Conservation (phyloP, 129 eudicot genomes). For the Pulicaria dysenterica region DNA sequence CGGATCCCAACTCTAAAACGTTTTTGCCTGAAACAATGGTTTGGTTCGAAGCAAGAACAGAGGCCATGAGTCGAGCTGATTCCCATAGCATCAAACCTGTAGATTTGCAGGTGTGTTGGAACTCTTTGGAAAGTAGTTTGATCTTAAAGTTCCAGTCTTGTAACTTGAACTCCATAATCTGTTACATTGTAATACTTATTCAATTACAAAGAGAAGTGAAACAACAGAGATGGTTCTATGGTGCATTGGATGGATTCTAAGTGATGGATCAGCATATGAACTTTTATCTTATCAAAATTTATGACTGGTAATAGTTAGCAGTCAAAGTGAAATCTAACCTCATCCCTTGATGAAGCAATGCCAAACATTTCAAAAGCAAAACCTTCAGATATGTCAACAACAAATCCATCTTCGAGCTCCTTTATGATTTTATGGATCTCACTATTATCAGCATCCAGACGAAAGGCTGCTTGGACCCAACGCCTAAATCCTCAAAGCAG, state of each 20-base stretch:
- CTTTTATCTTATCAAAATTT: neutral
- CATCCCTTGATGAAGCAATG: constrained; percentile 57
- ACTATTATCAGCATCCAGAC: constrained; percentile 22
- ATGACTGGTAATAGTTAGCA: neutral
- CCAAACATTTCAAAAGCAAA: constrained; percentile 86
- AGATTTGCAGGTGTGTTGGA: constrained; percentile 92
- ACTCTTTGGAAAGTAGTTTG: constrained; percentile 72
- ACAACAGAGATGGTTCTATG: neutral
- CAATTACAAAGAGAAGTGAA: no score
- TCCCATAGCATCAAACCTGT: constrained; percentile 98
- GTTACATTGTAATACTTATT: neutral
- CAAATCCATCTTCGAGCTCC: constrained; percentile 40
- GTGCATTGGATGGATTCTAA: neutral
- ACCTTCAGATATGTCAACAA: constrained; percentile 82
- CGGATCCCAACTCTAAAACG: constrained; percentile 77
- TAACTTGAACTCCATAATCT: constrained; percentile 58
- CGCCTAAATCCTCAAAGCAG: constrained; percentile 55
- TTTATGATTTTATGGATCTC: constrained; percentile 29
- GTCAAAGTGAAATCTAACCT: constrained; percentile 46
- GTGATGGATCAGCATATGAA: neutral
- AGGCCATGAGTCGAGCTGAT: constrained; percentile 91
- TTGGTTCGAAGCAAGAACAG: constrained; percentile 76
- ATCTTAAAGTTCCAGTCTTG: constrained; percentile 70
- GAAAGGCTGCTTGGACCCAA: constrained; percentile 93
- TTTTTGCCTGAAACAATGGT: constrained; percentile 56